Evolutionary conservation across 257 asterid species (phyloP).

Genomic region (Coffea eugenioides): DNA sequence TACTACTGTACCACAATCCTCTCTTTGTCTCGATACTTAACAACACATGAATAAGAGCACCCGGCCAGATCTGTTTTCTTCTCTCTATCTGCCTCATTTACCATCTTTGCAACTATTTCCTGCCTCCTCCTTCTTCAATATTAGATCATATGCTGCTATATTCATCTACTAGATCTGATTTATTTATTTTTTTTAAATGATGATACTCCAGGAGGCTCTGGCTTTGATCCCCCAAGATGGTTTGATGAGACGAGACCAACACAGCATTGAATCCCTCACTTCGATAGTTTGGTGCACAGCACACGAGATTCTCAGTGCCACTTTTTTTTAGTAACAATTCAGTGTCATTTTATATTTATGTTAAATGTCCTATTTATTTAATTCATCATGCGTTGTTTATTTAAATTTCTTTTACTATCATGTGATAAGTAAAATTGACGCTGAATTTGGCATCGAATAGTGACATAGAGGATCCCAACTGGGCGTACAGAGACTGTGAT

Average conservation of each 20-base stretch:
- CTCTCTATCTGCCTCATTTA: background rate
- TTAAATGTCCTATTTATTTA: too few relatives aligned
- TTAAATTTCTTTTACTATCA: too few relatives aligned
- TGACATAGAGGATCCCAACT: too few relatives aligned
- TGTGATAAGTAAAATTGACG: too few relatives aligned
- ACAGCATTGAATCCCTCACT: constrained; percentile 25
- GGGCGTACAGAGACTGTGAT: background rate
- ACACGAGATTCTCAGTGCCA: too few relatives aligned
- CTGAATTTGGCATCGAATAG: too few relatives aligned
- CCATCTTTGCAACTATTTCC: background rate
- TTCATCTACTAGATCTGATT: background rate
- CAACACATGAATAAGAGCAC: background rate
- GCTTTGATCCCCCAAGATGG: constrained; percentile 98
- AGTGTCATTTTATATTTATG: too few relatives aligned
- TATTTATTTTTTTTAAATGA: too few relatives aligned
- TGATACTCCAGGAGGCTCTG: constrained; percentile 64
- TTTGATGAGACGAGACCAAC: constrained; percentile 63
- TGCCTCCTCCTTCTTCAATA: background rate
- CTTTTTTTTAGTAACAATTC: too few relatives aligned
- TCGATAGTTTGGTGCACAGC: background rate
- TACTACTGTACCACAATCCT: background rate
- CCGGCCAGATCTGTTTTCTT: background rate
- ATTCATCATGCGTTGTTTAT: too few relatives aligned
- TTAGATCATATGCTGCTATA: background rate
- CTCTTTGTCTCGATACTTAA: too few relatives aligned